Evolutionary conservation across 1,139 yeast species (phyloP).

Genomic region (Arxiozyma telluris): DNA sequence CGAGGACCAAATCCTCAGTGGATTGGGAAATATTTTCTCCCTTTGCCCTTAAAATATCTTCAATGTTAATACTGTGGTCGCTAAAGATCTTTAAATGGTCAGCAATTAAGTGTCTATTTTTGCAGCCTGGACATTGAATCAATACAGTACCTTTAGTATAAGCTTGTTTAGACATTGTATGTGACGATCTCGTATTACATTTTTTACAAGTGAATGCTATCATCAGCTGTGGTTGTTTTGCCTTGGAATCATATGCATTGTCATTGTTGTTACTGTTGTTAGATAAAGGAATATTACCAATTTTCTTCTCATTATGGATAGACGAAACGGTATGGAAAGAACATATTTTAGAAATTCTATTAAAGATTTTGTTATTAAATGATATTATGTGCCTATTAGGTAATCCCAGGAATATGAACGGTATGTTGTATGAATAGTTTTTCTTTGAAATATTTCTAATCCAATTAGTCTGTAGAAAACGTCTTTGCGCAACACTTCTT

Average conservation of each 20-base stretch:
- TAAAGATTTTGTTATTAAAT: not conserved
- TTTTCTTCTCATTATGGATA: not conserved
- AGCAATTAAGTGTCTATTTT: slow-evolving; percentile 81
- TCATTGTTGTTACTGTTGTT: not conserved
- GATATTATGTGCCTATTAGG: not conserved
- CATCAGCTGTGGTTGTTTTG: slow-evolving; percentile 70
- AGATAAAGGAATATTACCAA: not conserved
- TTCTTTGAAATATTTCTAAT: not conserved
- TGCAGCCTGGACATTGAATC: slow-evolving; percentile 88
- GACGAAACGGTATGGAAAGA: not conserved
- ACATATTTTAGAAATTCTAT: not conserved
- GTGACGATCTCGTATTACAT: slow-evolving; percentile 77
- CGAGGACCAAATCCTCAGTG: slow-evolving; percentile 57
- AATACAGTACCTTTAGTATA: slow-evolving; percentile 80
- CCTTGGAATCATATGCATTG: slow-evolving; percentile 13
- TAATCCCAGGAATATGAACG: not conserved
- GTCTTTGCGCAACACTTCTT: not conserved
- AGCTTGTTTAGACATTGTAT: slow-evolving; percentile 83
- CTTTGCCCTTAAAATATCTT: slow-evolving; percentile 66
- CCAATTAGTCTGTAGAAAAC: not conserved
- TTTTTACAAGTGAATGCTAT: slow-evolving; percentile 89
- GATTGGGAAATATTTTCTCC: slow-evolving; percentile 65
- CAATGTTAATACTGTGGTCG: slow-evolving; percentile 60
- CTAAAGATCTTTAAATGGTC: slow-evolving; percentile 82
- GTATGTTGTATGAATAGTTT: not conserved